A percentile compares a stretch with the other conserved stretches of the same genome.
Evolutionary conservation across 2,329 filamentous ascomycete genomes (phyloP).

Genomic region (Pseudocercospora pini-densiflorae): DNA sequence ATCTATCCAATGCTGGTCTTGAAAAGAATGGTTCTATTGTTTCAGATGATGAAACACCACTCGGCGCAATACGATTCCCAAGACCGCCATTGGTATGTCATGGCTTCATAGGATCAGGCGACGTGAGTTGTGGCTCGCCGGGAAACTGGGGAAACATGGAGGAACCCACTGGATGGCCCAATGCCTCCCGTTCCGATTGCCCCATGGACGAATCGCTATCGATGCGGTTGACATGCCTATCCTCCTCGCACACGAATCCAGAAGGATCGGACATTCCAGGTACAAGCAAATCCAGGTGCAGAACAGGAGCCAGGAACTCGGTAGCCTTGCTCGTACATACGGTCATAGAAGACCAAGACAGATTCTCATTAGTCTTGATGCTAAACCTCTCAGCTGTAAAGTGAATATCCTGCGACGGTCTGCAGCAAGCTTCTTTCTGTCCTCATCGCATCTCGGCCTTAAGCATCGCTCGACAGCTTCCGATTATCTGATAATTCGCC

Average conservation of each 20-base stretch:
- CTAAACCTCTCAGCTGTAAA: background rate
- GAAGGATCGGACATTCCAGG: background rate
- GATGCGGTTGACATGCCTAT: background rate
- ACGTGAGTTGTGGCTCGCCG: background rate
- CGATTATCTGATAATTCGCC: background rate
- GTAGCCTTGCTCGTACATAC: too few relatives aligned
- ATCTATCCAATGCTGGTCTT: background rate
- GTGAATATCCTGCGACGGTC: background rate
- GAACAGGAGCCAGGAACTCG: background rate
- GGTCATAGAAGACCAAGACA: too few relatives aligned
- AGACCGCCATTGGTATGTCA: background rate
- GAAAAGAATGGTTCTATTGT: background rate
- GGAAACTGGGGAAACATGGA: background rate
- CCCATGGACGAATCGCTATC: background rate
- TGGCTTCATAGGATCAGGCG: background rate
- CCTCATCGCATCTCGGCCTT: too few relatives aligned
- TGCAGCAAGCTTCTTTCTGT: too few relatives aligned
- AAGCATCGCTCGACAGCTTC: background rate
- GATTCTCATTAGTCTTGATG: too few relatives aligned
- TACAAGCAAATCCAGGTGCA: background rate
- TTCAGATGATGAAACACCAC: background rate
- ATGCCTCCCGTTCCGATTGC: background rate
- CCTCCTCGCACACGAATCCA: background rate
- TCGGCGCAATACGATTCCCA: background rate
- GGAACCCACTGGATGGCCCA: background rate